Evolutionary conservation across 225 moss, liverwort and hornwort genomes (phyloP).

Genomic region (Asterella californica): DNA sequence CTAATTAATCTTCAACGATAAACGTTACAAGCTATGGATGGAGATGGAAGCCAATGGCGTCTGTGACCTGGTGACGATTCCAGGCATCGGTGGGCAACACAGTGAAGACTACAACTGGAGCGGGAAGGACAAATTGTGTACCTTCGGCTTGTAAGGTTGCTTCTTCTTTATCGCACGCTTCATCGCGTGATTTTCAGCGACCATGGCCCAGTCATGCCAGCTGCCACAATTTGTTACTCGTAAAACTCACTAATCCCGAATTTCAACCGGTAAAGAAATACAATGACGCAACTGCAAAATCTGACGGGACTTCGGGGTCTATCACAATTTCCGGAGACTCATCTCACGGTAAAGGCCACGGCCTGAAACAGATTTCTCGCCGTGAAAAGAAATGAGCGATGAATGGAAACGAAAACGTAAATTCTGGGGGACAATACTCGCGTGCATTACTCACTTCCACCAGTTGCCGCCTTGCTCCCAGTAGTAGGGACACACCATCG

Average conservation of each 20-base stretch:
- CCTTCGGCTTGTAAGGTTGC: conserved; percentile 74
- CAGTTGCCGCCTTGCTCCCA: conserved; percentile 80
- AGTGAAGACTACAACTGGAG: neutral
- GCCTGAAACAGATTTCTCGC: neutral
- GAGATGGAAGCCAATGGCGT: neutral
- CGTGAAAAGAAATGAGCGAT: neutral
- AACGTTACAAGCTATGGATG: neutral
- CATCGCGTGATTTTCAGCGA: conserved; percentile 83
- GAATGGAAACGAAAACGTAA: neutral
- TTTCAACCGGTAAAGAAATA: neutral
- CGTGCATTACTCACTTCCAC: conserved; percentile 52
- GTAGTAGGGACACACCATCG: conserved; percentile 82
- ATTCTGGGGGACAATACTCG: too few species aligned
- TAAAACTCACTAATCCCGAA: neutral
- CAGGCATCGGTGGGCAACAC: neutral
- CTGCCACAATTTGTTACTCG: conserved; percentile 39
- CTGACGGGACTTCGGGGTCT: neutral
- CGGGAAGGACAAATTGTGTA: conserved; percentile 2
- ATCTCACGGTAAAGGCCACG: neutral
- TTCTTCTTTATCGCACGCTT: conserved; percentile 71
- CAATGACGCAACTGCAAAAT: neutral
- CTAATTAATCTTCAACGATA: neutral
- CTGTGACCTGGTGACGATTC: neutral
- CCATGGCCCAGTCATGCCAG: conserved; percentile 98
- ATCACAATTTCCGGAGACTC: neutral